These are phyloP conservation scores for Cryptococcus sp. DNA, from an alignment of 1,284 basidiomycete genomes.

Conservation along the genomic window DNA sequence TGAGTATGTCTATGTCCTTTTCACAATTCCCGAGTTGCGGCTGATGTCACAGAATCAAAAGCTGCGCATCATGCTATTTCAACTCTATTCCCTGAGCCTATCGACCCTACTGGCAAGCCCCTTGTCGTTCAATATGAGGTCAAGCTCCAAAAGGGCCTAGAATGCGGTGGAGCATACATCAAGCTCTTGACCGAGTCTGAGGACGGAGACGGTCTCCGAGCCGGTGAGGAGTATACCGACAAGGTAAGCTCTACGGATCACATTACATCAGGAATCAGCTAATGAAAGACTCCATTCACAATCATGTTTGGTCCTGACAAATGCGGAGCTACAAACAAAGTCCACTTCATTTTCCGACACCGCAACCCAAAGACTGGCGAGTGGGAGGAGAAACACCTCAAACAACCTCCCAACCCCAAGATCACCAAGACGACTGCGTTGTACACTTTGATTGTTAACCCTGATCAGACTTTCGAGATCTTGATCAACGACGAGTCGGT, in stretches of 20 bases:
- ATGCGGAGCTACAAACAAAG: slow-evolving; percentile 54
- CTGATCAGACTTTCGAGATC: slow-evolving; percentile 92
- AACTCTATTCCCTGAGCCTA: slow-evolving; percentile 68
- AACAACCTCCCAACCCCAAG: slow-evolving; percentile 70
- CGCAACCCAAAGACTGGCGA: slow-evolving; percentile 86
- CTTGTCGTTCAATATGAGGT: slow-evolving; percentile 98
- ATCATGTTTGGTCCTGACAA: slow-evolving; percentile 85
- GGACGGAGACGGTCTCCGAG: slow-evolving; percentile 72
- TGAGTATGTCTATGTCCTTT: slow-evolving; percentile 52
- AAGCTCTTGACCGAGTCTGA: slow-evolving; percentile 70
- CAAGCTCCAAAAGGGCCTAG: slow-evolving; percentile 98
- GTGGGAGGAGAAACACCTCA: slow-evolving; percentile 95
- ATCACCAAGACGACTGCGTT: slow-evolving; percentile 86
- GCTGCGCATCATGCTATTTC: slow-evolving; percentile 82
- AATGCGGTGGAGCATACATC: slow-evolving; percentile 98
- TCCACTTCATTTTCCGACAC: slow-evolving; percentile 98
- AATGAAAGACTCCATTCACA: slow-evolving; percentile 76
- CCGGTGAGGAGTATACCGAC: slow-evolving; percentile 90
- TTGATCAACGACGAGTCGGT: slow-evolving; percentile 82
- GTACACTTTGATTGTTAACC: slow-evolving; percentile 87
- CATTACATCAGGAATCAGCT: not conserved
- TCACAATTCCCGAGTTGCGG: not conserved
- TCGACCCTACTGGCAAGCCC: slow-evolving; percentile 82
- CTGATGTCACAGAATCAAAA: slow-evolving; percentile 45
- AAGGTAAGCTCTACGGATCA: slow-evolving; percentile 48